A percentile compares a stretch with the other conserved stretches of the same genome.
phyloP scores from a whole-genome alignment of 2,329 filamentous ascomycete genomes.

The Aspergillus awamori region DNA sequence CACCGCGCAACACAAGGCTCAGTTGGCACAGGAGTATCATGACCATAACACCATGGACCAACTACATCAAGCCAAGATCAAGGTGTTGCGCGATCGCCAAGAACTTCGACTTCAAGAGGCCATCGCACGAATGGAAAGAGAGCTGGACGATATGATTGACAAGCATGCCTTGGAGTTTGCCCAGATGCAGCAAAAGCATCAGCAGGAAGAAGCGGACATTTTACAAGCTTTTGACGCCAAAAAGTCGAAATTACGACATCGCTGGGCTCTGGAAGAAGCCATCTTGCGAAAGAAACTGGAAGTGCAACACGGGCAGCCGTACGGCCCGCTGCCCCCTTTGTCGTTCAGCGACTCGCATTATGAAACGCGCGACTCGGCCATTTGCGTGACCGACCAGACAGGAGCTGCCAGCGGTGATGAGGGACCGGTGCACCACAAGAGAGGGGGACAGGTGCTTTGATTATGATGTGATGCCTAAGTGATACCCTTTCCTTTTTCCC shows the following conservation, averaged over 20 bases:
- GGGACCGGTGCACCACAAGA: slow-evolving; percentile 19
- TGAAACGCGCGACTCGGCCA: slow-evolving; percentile 35
- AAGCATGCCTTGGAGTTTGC: slow-evolving; percentile 36
- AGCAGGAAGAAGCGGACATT: slow-evolving; percentile 35
- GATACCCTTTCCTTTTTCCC: slow-evolving; percentile 29
- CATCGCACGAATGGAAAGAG: slow-evolving; percentile 42
- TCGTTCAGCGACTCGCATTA: slow-evolving; percentile 34
- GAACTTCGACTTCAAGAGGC: slow-evolving; percentile 45
- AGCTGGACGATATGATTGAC: slow-evolving; percentile 39
- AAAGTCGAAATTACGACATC: slow-evolving; percentile 37
- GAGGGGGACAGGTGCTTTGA: slow-evolving; percentile 20
- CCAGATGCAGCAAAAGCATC: slow-evolving; percentile 40
- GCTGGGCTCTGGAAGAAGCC: slow-evolving; percentile 49
- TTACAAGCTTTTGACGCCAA: slow-evolving; percentile 38
- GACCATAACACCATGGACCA: slow-evolving; percentile 48
- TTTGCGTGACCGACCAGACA: slow-evolving; percentile 26
- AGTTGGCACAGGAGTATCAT: slow-evolving; percentile 49
- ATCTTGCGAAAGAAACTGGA: slow-evolving; percentile 45
- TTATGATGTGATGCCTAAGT: slow-evolving; percentile 30
- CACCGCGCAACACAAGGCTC: slow-evolving; percentile 47
- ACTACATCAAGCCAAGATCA: slow-evolving; percentile 49
- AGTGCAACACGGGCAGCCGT: slow-evolving; percentile 36
- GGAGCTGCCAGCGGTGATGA: slow-evolving; percentile 19
- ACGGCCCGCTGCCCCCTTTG: slow-evolving; percentile 44
- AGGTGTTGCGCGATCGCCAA: slow-evolving; percentile 51